These are phyloP conservation scores for Camelina neglecta DNA, from an alignment of 345 rosid species.

Conservation along the genomic window DNA sequence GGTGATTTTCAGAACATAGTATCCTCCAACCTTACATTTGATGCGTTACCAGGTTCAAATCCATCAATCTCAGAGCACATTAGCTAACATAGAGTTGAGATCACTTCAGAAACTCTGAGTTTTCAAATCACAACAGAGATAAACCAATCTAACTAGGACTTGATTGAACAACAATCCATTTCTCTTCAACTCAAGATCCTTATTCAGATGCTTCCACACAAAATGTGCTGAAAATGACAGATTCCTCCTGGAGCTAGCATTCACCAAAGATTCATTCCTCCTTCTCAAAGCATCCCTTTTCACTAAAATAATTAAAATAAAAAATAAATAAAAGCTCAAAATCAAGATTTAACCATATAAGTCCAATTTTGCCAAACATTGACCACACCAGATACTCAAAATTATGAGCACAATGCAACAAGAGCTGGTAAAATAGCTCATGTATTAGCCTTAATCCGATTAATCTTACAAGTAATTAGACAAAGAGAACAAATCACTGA, in stretches of 20 bases:
- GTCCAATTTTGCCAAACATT: background rate
- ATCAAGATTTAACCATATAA: background rate
- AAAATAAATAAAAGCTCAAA: too few species aligned
- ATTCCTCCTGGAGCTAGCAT: slow-evolving; percentile 25
- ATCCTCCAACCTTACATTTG: slow-evolving; percentile 28
- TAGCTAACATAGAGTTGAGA: background rate
- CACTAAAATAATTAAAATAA: too few species aligned
- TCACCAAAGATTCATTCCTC: slow-evolving; percentile 4
- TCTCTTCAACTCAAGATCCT: slow-evolving; percentile 11
- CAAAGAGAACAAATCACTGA: background rate
- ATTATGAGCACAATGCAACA: background rate
- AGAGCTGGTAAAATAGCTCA: background rate
- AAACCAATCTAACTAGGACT: background rate
- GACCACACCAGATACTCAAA: background rate
- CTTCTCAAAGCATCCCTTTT: slow-evolving; percentile 4
- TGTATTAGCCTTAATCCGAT: background rate
- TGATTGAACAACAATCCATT: background rate
- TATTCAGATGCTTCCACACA: slow-evolving; percentile 1
- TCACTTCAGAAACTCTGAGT: slow-evolving; percentile 20
- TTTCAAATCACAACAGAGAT: slow-evolving; percentile 25
- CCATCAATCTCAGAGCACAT: slow-evolving; percentile 13
- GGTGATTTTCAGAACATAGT: slow-evolving; percentile 6
- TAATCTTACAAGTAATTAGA: background rate
- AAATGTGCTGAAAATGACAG: slow-evolving; percentile 29
- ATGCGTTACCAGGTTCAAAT: slow-evolving; percentile 19